These are phyloP conservation scores for Salix exigua DNA, from an alignment of 345 rosid species.

Conservation along the genomic window DNA sequence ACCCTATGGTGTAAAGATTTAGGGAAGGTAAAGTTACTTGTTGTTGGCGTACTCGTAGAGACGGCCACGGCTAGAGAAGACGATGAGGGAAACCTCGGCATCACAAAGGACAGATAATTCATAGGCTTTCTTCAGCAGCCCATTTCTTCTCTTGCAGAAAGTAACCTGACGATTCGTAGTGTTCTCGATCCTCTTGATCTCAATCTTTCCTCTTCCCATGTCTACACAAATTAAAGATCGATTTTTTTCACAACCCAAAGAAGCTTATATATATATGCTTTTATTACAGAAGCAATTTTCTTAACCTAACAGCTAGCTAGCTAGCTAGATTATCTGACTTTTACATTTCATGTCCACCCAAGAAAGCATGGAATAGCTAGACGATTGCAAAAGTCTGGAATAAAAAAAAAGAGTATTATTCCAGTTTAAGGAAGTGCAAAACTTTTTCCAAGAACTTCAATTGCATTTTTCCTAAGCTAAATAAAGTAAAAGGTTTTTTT, in stretches of 20 bases:
- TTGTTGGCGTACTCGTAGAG: slow-evolving; percentile 92
- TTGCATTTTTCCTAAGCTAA: not conserved
- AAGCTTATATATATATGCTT: not conserved
- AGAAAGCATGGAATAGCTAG: not conserved
- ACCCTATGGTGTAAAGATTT: not conserved
- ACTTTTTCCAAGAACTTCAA: not conserved
- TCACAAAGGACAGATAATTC: slow-evolving; percentile 85
- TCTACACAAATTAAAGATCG: slow-evolving; percentile 3
- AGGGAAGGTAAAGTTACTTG: slow-evolving; percentile 46
- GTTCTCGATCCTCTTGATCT: slow-evolving; percentile 95
- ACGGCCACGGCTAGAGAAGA: slow-evolving; percentile 95
- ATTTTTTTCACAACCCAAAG: not conserved
- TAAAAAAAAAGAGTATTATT: not conserved
- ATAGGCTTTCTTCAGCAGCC: slow-evolving; percentile 85
- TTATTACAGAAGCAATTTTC: not conserved
- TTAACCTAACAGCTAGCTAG: not conserved
- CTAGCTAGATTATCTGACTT: not conserved
- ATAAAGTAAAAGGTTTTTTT: not conserved
- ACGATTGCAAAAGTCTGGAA: not conserved
- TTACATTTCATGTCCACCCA: not conserved
- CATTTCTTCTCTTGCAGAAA: slow-evolving; percentile 94
- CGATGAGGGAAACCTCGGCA: slow-evolving; percentile 90
- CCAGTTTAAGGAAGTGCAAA: not conserved
- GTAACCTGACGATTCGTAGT: slow-evolving; percentile 91
- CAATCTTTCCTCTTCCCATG: slow-evolving; percentile 98